Evolutionary conservation across 192 early-diverging fungal genomes (phyloP).

Genomic region (Entomortierella lignicola): DNA sequence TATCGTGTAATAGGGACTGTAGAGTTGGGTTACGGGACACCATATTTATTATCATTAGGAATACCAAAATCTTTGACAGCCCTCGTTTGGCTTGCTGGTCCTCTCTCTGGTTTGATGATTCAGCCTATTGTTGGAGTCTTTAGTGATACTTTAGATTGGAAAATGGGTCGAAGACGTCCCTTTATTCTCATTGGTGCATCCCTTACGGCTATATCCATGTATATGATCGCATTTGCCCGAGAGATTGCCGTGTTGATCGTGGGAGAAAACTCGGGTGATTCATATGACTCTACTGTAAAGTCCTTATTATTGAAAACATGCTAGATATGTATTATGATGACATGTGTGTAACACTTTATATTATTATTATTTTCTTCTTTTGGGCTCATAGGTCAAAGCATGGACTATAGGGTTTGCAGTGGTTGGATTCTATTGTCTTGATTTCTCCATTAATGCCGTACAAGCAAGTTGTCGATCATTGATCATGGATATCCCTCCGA

Average conservation of each 20-base stretch:
- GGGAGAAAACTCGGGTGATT: conserved; percentile 1
- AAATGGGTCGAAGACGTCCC: conserved; percentile 84
- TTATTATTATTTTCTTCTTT: neutral
- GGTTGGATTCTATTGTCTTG: conserved; percentile 86
- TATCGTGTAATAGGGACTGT: conserved; percentile 70
- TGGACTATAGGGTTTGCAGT: conserved; percentile 80
- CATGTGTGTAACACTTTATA: neutral
- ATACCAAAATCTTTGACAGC: conserved; percentile 72
- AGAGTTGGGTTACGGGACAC: conserved; percentile 81
- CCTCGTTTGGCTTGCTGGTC: conserved; percentile 86
- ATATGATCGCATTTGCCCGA: conserved; percentile 78
- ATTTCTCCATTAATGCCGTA: conserved; percentile 93
- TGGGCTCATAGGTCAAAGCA: conserved; percentile 31
- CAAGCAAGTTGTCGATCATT: conserved; percentile 87
- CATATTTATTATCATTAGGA: conserved; percentile 73
- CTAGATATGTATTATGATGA: no score
- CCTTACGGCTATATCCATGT: conserved; percentile 73
- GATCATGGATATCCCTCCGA: conserved; percentile 85
- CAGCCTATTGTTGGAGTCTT: conserved; percentile 87
- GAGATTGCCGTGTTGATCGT: conserved; percentile 63
- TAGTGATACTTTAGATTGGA: conserved; percentile 79
- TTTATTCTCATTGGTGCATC: conserved; percentile 80
- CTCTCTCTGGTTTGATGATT: conserved; percentile 75
- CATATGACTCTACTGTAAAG: neutral
- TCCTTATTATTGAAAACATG: no score